Evolutionary conservation across 2,329 filamentous ascomycete genomes (phyloP).

Genomic region (Fusarium piperis): DNA sequence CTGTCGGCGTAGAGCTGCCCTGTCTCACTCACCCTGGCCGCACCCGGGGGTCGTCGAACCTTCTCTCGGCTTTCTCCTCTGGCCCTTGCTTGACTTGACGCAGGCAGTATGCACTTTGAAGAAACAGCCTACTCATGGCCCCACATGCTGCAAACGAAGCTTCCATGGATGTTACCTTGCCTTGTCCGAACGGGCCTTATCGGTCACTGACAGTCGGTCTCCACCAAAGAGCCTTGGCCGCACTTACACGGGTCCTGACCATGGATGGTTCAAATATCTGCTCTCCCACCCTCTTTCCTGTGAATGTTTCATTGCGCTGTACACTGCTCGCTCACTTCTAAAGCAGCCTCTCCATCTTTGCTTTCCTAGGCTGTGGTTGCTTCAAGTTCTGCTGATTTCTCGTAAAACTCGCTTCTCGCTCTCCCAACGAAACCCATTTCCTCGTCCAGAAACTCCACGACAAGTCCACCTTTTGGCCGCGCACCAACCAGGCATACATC

Average conservation of each 20-base stretch:
- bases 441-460: constrained; percentile 3
- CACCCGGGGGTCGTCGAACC: constrained; percentile 21
- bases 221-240: constrained; percentile 27
- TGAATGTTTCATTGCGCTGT: constrained; percentile 4
- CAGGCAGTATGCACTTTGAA: constrained; percentile 31
- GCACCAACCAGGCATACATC: background rate
- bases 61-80: constrained; percentile 21
- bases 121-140: constrained; percentile 19
- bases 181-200: constrained; percentile 28
- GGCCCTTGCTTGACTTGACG: background rate
- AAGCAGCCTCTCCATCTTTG: constrained; percentile 7
- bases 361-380: constrained; percentile 19
- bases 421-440: constrained; percentile 1
- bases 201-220: constrained; percentile 14
- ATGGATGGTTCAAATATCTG: constrained; percentile 38
- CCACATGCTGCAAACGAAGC: constrained; percentile 43
- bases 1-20: constrained; percentile 10
- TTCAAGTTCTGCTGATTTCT: constrained; percentile 9
- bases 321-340: constrained; percentile 12
- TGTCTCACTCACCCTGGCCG: constrained; percentile 22
- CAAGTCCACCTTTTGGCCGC: constrained; percentile 4
- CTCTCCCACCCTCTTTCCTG: constrained; percentile 36
- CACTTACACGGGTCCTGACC: constrained; percentile 34
- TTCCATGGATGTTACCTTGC: constrained; percentile 12
- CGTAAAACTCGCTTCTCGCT: constrained; percentile 15